phyloP scores from a whole-genome alignment of 2,329 filamentous ascomycete species.

The Aschersonia sp. region DNA sequence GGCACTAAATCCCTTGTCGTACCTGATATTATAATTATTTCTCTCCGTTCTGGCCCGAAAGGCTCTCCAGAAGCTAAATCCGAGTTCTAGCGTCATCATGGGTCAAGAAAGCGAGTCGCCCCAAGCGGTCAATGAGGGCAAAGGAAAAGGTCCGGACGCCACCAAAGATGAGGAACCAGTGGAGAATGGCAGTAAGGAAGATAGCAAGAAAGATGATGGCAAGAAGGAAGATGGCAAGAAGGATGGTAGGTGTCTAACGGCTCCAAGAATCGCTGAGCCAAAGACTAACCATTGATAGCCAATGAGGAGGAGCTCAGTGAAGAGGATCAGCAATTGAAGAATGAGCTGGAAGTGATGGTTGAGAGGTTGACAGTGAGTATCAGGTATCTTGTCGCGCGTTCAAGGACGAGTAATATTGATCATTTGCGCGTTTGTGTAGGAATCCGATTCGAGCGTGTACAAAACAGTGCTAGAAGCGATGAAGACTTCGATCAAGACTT shows the following conservation, averaged over 20 bases:
- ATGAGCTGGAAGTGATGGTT: constrained; percentile 93
- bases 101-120: constrained; percentile 84
- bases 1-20: background rate
- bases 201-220: constrained; percentile 54
- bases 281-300: constrained; percentile 13
- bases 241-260: constrained; percentile 23
- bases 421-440: constrained; percentile 37
- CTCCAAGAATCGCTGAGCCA: background rate
- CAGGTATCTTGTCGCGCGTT: background rate
- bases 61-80: too few species aligned
- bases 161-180: constrained; percentile 55
- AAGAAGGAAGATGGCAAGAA: constrained; percentile 62
- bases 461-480: constrained; percentile 87
- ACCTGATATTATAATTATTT: background rate
- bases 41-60: too few species aligned
- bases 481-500: constrained; percentile 98
- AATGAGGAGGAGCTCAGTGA: constrained; percentile 81
- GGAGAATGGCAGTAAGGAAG: constrained; percentile 64
- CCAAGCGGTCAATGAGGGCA: constrained; percentile 82
- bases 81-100: constrained; percentile 41
- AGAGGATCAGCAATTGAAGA: constrained; percentile 96
- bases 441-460: constrained; percentile 76
- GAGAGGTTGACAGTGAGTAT: constrained; percentile 70
- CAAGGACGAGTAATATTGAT: background rate
- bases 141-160: constrained; percentile 74